A percentile compares a stretch with the other conserved stretches of the same genome.
phyloP scores from a whole-genome alignment of 306 rosid genomes.

The Cucurbita maxima region DNA sequence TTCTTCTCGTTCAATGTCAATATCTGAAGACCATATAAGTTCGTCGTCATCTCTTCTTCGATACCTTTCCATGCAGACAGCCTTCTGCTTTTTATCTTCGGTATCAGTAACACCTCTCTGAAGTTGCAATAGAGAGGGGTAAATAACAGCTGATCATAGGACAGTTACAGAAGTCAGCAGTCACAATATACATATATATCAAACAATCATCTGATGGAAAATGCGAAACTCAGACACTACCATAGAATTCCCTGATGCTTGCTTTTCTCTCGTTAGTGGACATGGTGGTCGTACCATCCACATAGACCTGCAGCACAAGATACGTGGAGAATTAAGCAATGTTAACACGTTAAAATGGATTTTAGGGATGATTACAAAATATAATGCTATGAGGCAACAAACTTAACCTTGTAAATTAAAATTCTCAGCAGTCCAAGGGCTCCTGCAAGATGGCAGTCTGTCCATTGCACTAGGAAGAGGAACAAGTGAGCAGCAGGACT shows the following conservation, averaged over 20 bases:
- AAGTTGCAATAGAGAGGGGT: slow-evolving; percentile 86
- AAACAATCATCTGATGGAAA: not conserved
- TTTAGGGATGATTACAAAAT: not conserved
- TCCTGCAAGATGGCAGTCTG: slow-evolving; percentile 89
- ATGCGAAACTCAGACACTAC: slow-evolving; percentile 20
- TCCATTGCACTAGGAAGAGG: slow-evolving; percentile 90
- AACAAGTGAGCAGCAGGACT: slow-evolving; percentile 92
- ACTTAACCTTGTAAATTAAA: slow-evolving; percentile 69
- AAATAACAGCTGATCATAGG: slow-evolving; percentile 53
- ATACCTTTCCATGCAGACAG: slow-evolving; percentile 72
- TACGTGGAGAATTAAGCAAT: slow-evolving; percentile 9
- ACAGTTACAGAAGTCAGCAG: slow-evolving; percentile 16
- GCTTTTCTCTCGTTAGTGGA: slow-evolving; percentile 90
- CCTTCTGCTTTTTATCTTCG: slow-evolving; percentile 83
- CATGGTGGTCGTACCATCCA: slow-evolving; percentile 97
- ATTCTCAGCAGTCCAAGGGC: slow-evolving; percentile 84
- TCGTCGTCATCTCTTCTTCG: slow-evolving; percentile 62
- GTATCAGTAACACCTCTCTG: slow-evolving; percentile 67
- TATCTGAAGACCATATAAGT: slow-evolving; percentile 31
- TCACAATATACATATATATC: not conserved
- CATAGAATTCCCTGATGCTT: slow-evolving; percentile 86
- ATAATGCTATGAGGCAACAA: not conserved
- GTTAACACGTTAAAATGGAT: not conserved
- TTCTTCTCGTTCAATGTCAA: slow-evolving; percentile 82
- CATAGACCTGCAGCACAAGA: slow-evolving; percentile 52